Evolutionary conservation across 2,329 filamentous ascomycete species (phyloP), one percentile per base, ranked within the genome.

Genomic region (Calonectria montana): DNA sequence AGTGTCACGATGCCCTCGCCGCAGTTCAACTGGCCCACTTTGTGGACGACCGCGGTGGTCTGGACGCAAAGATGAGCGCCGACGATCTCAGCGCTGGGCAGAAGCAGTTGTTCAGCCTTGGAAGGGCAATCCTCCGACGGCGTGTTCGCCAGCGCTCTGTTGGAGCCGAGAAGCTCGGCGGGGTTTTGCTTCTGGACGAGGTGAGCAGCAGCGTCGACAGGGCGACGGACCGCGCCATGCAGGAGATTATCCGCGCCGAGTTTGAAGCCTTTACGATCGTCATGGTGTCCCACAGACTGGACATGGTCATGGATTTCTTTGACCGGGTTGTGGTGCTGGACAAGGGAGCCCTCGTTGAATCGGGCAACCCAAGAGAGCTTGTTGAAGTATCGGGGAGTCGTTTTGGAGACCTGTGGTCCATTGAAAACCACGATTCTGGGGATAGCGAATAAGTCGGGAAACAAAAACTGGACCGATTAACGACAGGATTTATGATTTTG

Each of bases 61-160:
- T 86, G 0, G 73, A 77, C 3, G 78, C 78, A 0, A 74, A 70
- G 2, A 85, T 92, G 73, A 83, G 84, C n/a, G 81, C 86, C 2
- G 84, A 88, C 8, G 83, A 85, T 63, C 82, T 91, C 7, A 88
- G 86, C 6, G 86, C 88, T 39, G 92, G 92, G 0, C 91, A 93
- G 79, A 87, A 87, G 53, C 91, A 93, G 76, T 84, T 93, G 0
- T 91, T 94, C 75, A 91, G 88, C 73, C 85, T 94, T 1, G 91
- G 89, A 0, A 82, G 91, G 0, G 91, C 90, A 0, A 84, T 93
- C 21, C 80, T 93, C 9, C 82, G 87, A 5, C 69, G 77, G 2
- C 64, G 76, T 1, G 73, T 78, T 0, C 74, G 77, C 2, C 75
- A 79, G 12, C 73, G 70, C n/a, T 68, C 73, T 0, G 41, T 35